A percentile compares a stretch with the other conserved stretches of the same genome.
phyloP scores from a whole-genome alignment of 2,329 filamentous ascomycete species.

The Dothidotthia symphoricarpi region DNA sequence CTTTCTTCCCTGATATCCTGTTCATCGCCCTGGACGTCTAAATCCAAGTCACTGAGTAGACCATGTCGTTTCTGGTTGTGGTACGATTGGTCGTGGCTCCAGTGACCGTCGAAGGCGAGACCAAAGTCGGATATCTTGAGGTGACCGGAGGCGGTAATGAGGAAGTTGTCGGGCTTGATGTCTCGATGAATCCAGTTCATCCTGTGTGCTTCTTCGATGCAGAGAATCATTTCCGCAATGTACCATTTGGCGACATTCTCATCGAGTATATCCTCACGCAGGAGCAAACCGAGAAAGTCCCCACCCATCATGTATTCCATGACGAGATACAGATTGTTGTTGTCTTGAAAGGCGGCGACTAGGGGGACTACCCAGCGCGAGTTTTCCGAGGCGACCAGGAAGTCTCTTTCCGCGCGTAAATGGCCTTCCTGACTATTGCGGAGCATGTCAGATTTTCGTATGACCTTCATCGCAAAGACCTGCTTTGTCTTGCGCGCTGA shows the following conservation, averaged over 20 bases:
- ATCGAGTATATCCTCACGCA: slow-evolving; percentile 78
- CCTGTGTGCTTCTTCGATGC: slow-evolving; percentile 86
- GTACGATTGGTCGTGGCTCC: slow-evolving; percentile 86
- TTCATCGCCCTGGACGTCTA: slow-evolving; percentile 71
- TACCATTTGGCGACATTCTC: slow-evolving; percentile 83
- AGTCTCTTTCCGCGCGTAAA: slow-evolving; percentile 84
- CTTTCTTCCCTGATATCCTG: slow-evolving; percentile 61
- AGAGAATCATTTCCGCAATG: slow-evolving; percentile 91
- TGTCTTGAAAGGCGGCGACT: slow-evolving; percentile 85
- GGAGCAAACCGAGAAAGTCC: slow-evolving; percentile 83
- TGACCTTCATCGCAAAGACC: slow-evolving; percentile 96
- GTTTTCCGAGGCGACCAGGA: slow-evolving; percentile 83
- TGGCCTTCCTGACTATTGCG: slow-evolving; percentile 89
- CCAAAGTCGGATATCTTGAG: slow-evolving; percentile 96
- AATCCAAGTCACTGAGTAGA: slow-evolving; percentile 71
- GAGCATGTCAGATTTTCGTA: slow-evolving; percentile 90
- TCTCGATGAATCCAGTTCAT: slow-evolving; percentile 92
- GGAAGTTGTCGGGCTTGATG: slow-evolving; percentile 95
- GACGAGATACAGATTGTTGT: slow-evolving; percentile 79
- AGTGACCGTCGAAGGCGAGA: slow-evolving; percentile 90
- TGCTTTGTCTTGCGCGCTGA: slow-evolving; percentile 40
- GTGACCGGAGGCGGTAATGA: slow-evolving; percentile 84
- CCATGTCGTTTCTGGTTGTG: slow-evolving; percentile 80
- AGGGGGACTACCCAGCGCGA: slow-evolving; percentile 88
- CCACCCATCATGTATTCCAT: slow-evolving; percentile 99